Evolutionary conservation across 176 grass and related monocot genomes (phyloP), one percentile per base, ranked within the genome.

Genomic region (Themeda triandra): DNA sequence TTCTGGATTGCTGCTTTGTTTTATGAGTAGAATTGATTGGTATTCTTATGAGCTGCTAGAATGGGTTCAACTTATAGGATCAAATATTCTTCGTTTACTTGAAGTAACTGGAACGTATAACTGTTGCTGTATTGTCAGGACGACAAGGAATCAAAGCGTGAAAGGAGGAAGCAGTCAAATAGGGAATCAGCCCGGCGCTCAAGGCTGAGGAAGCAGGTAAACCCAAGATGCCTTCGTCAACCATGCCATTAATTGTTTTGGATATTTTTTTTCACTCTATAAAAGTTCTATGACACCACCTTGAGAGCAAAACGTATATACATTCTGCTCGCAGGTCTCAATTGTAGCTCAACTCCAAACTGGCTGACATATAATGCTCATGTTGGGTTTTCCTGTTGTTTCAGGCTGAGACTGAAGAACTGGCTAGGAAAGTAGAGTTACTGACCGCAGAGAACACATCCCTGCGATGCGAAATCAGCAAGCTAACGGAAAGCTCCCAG

Each of bases 131-230:
- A 73, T 91, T 66, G 1, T 6, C 82, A 97, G 92, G 95, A 93
- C 64, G 90, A 92, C 37, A 89, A 77, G 69, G 92, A 89, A 81
- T 72, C 90, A 35, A 94, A 92, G 75, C 86, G 82, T 53, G 92
- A 97, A 67, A 83, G 78, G 58, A 89, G 91, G 77, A 95, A 95
- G 73, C 93, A 92, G 80, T 95, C 93, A 31, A 95, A 95, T 64
- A 81, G 93, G 78, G 95, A 94, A 25, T 97, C 95, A 32, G 95
- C 95, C 46, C 83, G 92, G 62, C 84, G 95, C 45, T 97, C 95
- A 83, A 94, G 95, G 82, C 62, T 97, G 69, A 86, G 92, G 85
- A 97, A 97, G 66, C 90, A 97, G 92, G 92, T 97, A 80, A 59
- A 75, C 6, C 12, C 36, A 51, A 73, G 10, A 21, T 21, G 39